phyloP scores from a whole-genome alignment of 2,329 filamentous ascomycete species.

The Ophiostoma sp. region DNA sequence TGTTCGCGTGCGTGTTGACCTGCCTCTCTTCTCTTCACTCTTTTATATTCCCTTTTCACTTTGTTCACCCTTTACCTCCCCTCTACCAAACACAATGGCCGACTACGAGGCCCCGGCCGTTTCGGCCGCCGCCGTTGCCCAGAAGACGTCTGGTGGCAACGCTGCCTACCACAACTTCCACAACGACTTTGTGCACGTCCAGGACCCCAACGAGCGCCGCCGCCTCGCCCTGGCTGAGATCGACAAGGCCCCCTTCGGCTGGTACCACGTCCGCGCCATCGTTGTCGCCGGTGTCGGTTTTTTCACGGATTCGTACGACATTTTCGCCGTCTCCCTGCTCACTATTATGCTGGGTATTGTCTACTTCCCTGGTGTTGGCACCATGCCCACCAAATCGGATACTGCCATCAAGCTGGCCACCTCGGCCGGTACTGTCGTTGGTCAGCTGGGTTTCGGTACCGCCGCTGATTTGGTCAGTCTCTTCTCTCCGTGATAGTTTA shows the following conservation, averaged over 20 bases:
- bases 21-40: background rate
- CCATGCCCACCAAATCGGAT: constrained; percentile 67
- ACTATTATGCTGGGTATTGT: constrained; percentile 78
- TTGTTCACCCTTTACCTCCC: constrained; percentile 4
- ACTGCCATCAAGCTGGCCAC: constrained; percentile 85
- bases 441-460: constrained; percentile 77
- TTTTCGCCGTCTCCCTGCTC: constrained; percentile 74
- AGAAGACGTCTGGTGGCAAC: constrained; percentile 64
- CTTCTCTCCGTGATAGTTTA: background rate
- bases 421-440: constrained; percentile 78
- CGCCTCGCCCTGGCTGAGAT: constrained; percentile 78
- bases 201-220: constrained; percentile 75
- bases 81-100: constrained; percentile 27
- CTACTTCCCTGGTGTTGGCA: constrained; percentile 62
- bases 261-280: constrained; percentile 78
- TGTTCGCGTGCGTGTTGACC: constrained; percentile 15
- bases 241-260: constrained; percentile 78
- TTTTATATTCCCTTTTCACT: background rate
- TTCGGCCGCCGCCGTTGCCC: constrained; percentile 27
- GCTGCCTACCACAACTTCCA: constrained; percentile 75
- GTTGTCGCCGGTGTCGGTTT: constrained; percentile 82
- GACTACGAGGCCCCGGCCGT: constrained; percentile 22
- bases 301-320: constrained; percentile 79
- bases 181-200: constrained; percentile 49
- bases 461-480: constrained; percentile 61